Evolutionary conservation across 2,329 filamentous ascomycete genomes (phyloP).

Genomic region (Diatrype stigma): DNA sequence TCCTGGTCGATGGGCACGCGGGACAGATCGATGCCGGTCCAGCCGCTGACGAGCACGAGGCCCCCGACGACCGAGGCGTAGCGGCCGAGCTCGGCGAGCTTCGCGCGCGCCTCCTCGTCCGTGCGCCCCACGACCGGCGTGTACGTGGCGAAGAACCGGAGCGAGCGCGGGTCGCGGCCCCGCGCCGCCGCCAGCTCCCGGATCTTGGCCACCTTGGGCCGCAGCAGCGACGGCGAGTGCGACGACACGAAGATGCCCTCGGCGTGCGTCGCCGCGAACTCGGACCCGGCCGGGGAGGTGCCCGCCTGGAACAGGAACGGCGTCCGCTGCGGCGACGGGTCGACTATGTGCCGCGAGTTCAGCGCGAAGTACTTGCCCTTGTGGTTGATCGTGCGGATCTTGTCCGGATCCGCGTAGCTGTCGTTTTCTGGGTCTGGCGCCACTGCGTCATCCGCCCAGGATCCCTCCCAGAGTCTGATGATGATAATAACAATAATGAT

Average conservation of each 20-base stretch:
- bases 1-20: conserved; percentile 55
- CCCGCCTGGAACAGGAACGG: conserved; percentile 58
- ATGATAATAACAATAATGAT: too few species aligned
- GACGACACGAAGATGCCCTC: conserved; percentile 58
- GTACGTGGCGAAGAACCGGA: conserved; percentile 53
- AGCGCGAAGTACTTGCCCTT: conserved; percentile 51
- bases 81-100: conserved; percentile 46
- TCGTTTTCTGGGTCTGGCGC: conserved; percentile 49
- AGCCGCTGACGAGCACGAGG: conserved; percentile 52
- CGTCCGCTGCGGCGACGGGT: conserved; percentile 53
- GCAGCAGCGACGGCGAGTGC: conserved; percentile 45
- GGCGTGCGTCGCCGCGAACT: conserved; percentile 54
- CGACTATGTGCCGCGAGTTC: conserved; percentile 41
- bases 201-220: conserved; percentile 49
- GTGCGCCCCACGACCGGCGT: conserved; percentile 46
- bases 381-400: conserved; percentile 58
- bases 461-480: conserved; percentile 51
- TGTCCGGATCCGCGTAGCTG: conserved; percentile 53
- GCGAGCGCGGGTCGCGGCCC: conserved; percentile 51
- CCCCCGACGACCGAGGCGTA: conserved; percentile 51
- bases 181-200: conserved; percentile 44
- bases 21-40: conserved; percentile 58
- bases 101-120: conserved; percentile 49
- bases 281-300: conserved; percentile 52
- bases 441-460: conserved; percentile 56